Evolutionary conservation across 306 rosid genomes (phyloP).

Genomic region (Cicer yamashitae): DNA sequence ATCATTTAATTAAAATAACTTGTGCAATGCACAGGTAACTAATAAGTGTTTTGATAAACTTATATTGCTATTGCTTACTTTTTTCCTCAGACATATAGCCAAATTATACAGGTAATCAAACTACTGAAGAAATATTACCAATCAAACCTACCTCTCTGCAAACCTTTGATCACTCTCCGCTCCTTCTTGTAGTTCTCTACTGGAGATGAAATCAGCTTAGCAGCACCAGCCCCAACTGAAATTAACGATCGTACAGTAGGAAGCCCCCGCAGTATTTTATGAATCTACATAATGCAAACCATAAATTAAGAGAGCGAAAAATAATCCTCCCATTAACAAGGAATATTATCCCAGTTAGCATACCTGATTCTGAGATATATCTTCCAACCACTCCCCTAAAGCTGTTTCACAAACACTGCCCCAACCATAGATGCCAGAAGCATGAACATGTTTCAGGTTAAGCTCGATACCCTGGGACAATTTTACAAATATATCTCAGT

Average conservation of each 20-base stretch:
- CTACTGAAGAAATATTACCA: constrained; percentile 31
- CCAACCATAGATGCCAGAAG: constrained; percentile 95
- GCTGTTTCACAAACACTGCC: constrained; percentile 83
- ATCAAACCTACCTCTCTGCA: constrained; percentile 84
- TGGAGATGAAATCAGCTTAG: constrained; percentile 91
- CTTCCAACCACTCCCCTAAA: constrained; percentile 93
- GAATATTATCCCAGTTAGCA: constrained; percentile 35
- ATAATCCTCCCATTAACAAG: constrained; percentile 34
- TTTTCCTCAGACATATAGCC: neutral
- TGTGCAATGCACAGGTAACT: neutral
- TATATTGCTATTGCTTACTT: constrained; percentile 29
- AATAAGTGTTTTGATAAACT: constrained; percentile 16
- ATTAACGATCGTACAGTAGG: constrained; percentile 82
- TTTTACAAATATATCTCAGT: constrained; percentile 43
- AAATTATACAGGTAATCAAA: constrained; percentile 21
- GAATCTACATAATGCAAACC: constrained; percentile 60
- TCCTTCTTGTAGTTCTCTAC: constrained; percentile 90
- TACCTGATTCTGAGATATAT: constrained; percentile 95
- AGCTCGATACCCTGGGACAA: constrained; percentile 86
- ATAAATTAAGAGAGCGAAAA: constrained; percentile 41
- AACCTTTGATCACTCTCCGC: constrained; percentile 86
- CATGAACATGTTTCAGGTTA: constrained; percentile 83
- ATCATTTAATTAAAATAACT: constrained; percentile 6
- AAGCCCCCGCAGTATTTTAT: constrained; percentile 82
- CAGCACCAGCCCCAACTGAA: constrained; percentile 86